Evolutionary conservation across 225 moss, liverwort and hornwort genomes (phyloP), one percentile per base, ranked within the genome.

Genomic region (Thuidium tamariscinum): DNA sequence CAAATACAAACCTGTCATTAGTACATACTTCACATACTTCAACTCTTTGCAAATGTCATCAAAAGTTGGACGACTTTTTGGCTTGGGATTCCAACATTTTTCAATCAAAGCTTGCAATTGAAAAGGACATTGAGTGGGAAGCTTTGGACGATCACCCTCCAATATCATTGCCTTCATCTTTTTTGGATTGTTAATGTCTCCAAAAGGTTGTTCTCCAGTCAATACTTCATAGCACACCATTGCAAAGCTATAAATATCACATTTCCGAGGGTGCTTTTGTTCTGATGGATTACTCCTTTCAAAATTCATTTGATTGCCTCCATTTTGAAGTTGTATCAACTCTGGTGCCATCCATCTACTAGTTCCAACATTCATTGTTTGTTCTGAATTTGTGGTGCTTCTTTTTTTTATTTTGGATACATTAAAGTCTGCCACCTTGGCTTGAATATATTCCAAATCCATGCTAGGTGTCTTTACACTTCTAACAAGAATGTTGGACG

Each of bases 161-260:
- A 64, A 64, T 34, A 66, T 66, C 36, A 11, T 36, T 36, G 66
- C 21, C 21, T 66, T 66, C 2, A 66, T 20, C 3, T 36, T 11
- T 1, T 0, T 21, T 11, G 20, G 3, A 66, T 2, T 66, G 0
- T 36, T 1, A 11, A 11, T 0, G 0, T 36, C 36, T 1, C 1
- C 0, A 36, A 66, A 66, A 66, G 66, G 66, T 36, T 36, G 0
- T 21, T 36, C 11, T 66, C 66, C 36, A 21, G 36, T 66, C 66
- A 66, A 36, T 36, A 66, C 11, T 66, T 66, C 66, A 21, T 36
- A 66, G 36, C 66, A 66, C 21, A 66, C 66, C 66, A 66, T 66
- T 21, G 66, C 66, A 36, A 36, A 66, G 21, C 66, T 66, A 2
- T 66, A 21, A 21, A 66, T 66, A 36, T 66, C 66, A 66, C 66